Percentiles rank a stretch among this genome's conserved stretches.
Conservation (phyloP, 2,329 filamentous ascomycete genomes). For the Fusarium zealandicum region DNA sequence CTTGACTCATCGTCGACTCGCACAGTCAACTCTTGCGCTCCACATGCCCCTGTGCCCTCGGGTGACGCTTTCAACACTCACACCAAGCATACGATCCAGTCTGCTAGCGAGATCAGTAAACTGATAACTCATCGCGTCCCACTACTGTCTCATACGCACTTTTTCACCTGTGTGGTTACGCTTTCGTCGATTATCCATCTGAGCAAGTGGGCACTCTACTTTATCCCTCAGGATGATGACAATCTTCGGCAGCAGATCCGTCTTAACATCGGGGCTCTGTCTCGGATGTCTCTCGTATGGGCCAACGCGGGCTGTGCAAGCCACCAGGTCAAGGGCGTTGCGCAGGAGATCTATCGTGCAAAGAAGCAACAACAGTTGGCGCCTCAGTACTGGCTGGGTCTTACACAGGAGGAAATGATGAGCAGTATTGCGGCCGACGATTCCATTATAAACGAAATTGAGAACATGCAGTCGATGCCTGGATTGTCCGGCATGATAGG, state of each 20-base stretch:
- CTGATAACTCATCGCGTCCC: conserved; percentile 77
- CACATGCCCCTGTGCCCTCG: conserved; percentile 59
- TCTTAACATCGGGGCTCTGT: conserved; percentile 79
- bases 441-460: conserved; percentile 65
- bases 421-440: conserved; percentile 64
- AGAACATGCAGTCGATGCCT: conserved; percentile 42
- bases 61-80: conserved; percentile 68
- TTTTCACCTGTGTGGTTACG: conserved; percentile 82
- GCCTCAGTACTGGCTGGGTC: conserved; percentile 62
- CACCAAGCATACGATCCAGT: conserved; percentile 80
- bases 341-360: conserved; percentile 73
- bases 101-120: conserved; percentile 78
- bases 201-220: conserved; percentile 75
- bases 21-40: conserved; percentile 71
- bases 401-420: conserved; percentile 63
- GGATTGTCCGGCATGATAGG: conserved; percentile 30
- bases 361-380: conserved; percentile 64
- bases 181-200: conserved; percentile 83
- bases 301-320: conserved; percentile 73
- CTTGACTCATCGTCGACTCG: conserved; percentile 68
- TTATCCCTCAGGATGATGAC: conserved; percentile 66
- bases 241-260: conserved; percentile 77
- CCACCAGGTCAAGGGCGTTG: conserved; percentile 77
- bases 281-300: conserved; percentile 74
- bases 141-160: conserved; percentile 78